Evolutionary conservation across 441 rosid genomes (phyloP).

Genomic region (Viola pubescens): DNA sequence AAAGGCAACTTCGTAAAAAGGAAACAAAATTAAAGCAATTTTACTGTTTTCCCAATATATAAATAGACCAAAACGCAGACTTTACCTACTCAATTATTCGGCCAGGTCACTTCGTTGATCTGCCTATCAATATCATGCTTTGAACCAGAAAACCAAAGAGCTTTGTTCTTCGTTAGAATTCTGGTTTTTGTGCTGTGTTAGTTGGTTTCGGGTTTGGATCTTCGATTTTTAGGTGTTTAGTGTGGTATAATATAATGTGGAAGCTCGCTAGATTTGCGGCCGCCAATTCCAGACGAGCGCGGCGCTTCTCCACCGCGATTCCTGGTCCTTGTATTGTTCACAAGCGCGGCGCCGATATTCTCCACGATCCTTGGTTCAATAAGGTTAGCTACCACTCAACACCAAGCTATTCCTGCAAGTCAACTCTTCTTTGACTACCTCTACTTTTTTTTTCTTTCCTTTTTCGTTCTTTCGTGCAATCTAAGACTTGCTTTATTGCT

Average conservation of each 20-base stretch:
- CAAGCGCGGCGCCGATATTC: slow-evolving; percentile 97
- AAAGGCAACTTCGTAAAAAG: no score
- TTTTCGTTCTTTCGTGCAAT: no score
- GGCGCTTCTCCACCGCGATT: slow-evolving; percentile 62
- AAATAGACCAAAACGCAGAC: no score
- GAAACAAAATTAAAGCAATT: no score
- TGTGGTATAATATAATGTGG: slow-evolving; percentile 48
- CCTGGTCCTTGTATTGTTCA: slow-evolving; percentile 90
- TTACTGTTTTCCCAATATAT: no score
- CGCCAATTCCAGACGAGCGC: slow-evolving; percentile 39
- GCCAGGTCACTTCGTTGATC: no score
- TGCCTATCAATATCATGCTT: no score
- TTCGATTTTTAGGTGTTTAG: slow-evolving; percentile 11
- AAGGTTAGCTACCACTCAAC: slow-evolving; percentile 38
- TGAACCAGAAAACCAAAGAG: no score
- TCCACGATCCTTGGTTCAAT: slow-evolving; percentile 99
- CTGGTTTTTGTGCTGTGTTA: background rate
- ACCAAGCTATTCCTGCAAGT: background rate
- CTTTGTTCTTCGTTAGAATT: background rate
- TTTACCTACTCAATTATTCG: no score
- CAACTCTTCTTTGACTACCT: background rate
- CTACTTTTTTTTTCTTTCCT: background rate
- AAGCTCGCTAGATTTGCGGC: slow-evolving; percentile 40
- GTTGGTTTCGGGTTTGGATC: slow-evolving; percentile 25
- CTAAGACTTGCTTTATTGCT: background rate